These are phyloP conservation scores for Acer campestre DNA, from an alignment of 345 rosid species.

Conservation along the genomic window DNA sequence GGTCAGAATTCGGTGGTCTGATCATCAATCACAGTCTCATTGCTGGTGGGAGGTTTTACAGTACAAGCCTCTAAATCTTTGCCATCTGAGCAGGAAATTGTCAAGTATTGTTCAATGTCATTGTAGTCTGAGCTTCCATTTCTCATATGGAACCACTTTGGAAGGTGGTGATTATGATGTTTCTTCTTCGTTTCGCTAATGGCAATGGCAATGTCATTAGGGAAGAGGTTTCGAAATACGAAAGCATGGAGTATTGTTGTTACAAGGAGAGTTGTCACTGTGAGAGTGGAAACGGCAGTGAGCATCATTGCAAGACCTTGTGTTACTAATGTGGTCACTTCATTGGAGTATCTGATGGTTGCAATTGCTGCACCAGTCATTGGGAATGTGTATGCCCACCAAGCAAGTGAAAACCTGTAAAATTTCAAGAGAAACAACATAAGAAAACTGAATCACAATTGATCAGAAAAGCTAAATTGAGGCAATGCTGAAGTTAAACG, in stretches of 20 bases:
- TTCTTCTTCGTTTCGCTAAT: conserved; percentile 59
- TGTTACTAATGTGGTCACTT: conserved; percentile 46
- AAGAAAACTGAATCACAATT: neutral
- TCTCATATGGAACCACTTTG: conserved; percentile 52
- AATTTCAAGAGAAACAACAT: conserved; percentile 1
- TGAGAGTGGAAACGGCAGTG: conserved; percentile 49
- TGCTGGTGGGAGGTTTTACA: conserved; percentile 3
- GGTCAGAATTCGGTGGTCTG: neutral
- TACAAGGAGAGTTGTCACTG: conserved; percentile 49
- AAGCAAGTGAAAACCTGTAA: conserved; percentile 76
- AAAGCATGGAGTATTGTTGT: conserved; percentile 57
- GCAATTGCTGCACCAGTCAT: conserved; percentile 74
- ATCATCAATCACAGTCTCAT: neutral
- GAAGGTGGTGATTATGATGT: conserved; percentile 21
- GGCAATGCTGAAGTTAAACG: conserved; percentile 6
- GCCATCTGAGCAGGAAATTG: conserved; percentile 28
- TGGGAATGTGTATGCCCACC: conserved; percentile 98
- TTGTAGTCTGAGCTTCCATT: conserved; percentile 43
- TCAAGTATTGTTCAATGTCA: conserved; percentile 53
- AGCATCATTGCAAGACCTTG: conserved; percentile 44
- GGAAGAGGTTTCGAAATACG: conserved; percentile 53
- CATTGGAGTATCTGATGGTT: conserved; percentile 62
- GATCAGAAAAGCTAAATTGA: neutral
- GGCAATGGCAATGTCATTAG: conserved; percentile 75
- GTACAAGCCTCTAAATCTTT: conserved; percentile 47